Evolutionary conservation across 2,329 filamentous ascomycete species (phyloP).

Genomic region (Bipolaris zeicola): DNA sequence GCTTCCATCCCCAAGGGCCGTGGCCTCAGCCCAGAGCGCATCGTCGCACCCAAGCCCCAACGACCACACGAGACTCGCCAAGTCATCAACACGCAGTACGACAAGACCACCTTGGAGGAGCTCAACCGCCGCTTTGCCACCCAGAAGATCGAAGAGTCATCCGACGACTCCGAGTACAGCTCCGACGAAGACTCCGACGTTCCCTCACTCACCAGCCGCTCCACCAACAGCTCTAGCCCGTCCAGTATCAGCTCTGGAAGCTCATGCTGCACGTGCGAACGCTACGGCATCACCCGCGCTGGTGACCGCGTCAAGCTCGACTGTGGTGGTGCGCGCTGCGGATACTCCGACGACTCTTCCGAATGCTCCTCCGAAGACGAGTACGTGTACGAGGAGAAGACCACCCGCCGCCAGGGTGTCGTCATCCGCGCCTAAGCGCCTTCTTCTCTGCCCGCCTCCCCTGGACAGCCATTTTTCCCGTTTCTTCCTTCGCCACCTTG

Average conservation of each 20-base stretch:
- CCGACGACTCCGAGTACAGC: constrained; percentile 60
- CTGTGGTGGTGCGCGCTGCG: constrained; percentile 88
- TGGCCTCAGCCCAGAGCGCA: constrained; percentile 84
- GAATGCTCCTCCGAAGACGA: constrained; percentile 75
- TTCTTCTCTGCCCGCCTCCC: background rate
- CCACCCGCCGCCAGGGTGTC: constrained; percentile 55
- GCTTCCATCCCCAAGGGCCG: constrained; percentile 84
- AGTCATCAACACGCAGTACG: constrained; percentile 83
- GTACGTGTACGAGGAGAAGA: constrained; percentile 57
- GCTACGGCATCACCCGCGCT: constrained; percentile 93
- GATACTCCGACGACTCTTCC: constrained; percentile 73
- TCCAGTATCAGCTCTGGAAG: constrained; percentile 64
- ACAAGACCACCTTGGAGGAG: constrained; percentile 75
- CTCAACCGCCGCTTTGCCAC: constrained; percentile 75
- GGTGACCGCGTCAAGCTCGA: constrained; percentile 95
- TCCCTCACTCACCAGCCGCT: constrained; percentile 72
- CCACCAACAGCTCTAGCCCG: constrained; percentile 66
- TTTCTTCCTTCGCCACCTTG: background rate
- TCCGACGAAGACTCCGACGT: constrained; percentile 78
- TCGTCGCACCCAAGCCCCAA: constrained; percentile 87
- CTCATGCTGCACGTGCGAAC: constrained; percentile 84
- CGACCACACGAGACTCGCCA: constrained; percentile 85
- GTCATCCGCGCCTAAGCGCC: constrained; percentile 47
- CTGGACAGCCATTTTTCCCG: constrained; percentile 10
- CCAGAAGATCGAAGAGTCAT: constrained; percentile 62